Base-by-base conservation (phyloP, 768 basidiomycete genomes). In the Favolaschia claudopus region DNA sequence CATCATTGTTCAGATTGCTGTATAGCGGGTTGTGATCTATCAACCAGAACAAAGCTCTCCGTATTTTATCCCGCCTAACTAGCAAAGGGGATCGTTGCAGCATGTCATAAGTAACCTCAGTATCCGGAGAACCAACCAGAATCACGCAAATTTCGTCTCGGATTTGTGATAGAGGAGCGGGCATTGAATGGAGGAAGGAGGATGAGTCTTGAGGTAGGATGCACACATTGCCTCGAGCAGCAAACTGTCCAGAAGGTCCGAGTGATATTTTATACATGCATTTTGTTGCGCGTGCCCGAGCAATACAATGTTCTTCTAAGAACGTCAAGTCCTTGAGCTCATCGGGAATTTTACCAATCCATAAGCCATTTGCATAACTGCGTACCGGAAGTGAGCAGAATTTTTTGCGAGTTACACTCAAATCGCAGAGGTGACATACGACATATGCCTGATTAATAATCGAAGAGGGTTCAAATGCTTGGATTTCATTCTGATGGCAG, bases 331-430 rank as follows among this genome's bases (percentile, higher is more conserved):
- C 56, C 27, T 24, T n/a, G 20, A 65, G 42, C 27, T 60, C 40
- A 27, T 24, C 33, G 4, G 63, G 63, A 19, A 58, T 10, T 4
- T 28, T 12, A 15, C 63, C 63, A 20, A 49, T 57, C 63, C 63
- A 65, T 12, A 63, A 27, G 29, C 62, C 62, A 37, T 65, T 63
- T 28, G 62, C 63, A 62, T 63, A 63, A 37, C 51, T 55, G 19
- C 53, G 51, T 9, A 62, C n/a, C 34, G 62, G 62, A 25, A 54
- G 29, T 14, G 8, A 13, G 14, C 31, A 27, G 44, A 46, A 46
- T 14, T 10, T 7, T 7, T 8, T 17, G 20, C 38, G 33, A 19
- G 31, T 15, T 20, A 56, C 27, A 8, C 48, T 45, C 10, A 28
- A 45, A 27, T 46, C 31, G 42, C 56, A 58, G 22, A 5, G 4